Evolutionary conservation across 164 flowering plant species (phyloP).

Genomic region (Macadamia tetraphylla): DNA sequence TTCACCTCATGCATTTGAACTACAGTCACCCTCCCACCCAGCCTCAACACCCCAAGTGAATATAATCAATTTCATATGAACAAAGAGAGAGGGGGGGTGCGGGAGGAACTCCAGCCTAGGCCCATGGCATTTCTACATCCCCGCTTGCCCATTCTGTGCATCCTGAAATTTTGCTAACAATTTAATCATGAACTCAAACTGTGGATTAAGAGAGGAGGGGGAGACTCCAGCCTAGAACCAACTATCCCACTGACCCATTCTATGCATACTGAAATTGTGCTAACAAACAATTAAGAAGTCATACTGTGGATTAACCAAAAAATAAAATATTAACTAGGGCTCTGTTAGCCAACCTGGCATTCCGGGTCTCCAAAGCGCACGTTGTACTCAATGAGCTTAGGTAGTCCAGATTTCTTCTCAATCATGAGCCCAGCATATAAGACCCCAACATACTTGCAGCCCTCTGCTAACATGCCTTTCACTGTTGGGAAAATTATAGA

Average conservation of each 20-base stretch:
- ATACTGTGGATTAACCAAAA: neutral
- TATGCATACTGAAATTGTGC: too few species aligned
- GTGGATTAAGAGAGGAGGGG: neutral
- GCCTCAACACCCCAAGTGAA: too few species aligned
- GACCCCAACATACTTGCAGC: constrained; percentile 92
- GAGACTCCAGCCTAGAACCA: too few species aligned
- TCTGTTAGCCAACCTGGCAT: constrained; percentile 74
- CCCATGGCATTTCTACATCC: too few species aligned
- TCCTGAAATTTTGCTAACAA: too few species aligned
- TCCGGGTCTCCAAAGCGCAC: constrained; percentile 99
- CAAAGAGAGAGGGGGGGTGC: too few species aligned
- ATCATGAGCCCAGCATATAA: constrained; percentile 97
- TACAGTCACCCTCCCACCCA: too few species aligned
- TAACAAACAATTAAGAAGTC: neutral
- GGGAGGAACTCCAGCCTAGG: too few species aligned
- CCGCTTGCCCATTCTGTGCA: too few species aligned
- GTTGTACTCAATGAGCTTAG: constrained; percentile 92
- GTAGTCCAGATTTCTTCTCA: constrained; percentile 82
- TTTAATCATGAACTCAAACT: neutral
- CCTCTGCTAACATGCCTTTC: constrained; percentile 88
- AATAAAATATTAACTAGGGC: neutral
- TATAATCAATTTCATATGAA: too few species aligned
- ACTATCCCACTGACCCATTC: too few species aligned
- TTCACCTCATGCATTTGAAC: too few species aligned
- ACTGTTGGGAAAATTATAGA: constrained; percentile 87